Base-by-base conservation (phyloP, 257 asterid species). In the Vinca minor region DNA sequence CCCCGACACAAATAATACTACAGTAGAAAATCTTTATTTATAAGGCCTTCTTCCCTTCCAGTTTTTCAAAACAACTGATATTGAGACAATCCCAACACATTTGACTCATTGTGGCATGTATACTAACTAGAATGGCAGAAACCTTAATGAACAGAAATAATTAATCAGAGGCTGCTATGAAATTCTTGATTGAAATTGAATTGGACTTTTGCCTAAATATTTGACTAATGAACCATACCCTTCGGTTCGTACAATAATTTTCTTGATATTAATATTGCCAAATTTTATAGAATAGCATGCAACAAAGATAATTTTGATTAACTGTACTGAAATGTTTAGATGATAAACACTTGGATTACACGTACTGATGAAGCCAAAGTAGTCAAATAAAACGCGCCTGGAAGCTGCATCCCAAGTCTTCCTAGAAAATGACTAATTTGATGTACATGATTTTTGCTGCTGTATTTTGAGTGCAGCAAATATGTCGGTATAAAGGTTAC, bases 351-450 rank as follows among this genome's bases (percentile, higher is more conserved):
- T 14, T 26, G 65, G 25, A 61, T 61, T 41, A 41, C 38, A 25
- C 15, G 25, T 28, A 42, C 0, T 11, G 4, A 2, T 5, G 1
- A n/a, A 31, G 54, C 8, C 23, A 5, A 3, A 2, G 21, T 38
- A 11, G 6, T 23, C 10, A 50, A 39, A 12, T 14, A 15, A 39
- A 65, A 3, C 41, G 8, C 36, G 31, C 13, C 53, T 11, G 39
- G 62, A 52, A 11, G 49, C 61, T 32, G 69, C 69, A 29, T 67
- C 71, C 34, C 64, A 54, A 21, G 8, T 42, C 18, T 56, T 13
- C 1, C 3, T 15, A 26, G 9, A 53, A 42, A 26, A 41, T 39
- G 0, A 60, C 21, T 38, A 10, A 39, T 39, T 35, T 14, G 23
- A 25, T 41, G 11, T 39, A 12, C 21, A 10, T 25, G n/a, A n/a